Evolutionary conservation across 2,329 filamentous ascomycete genomes (phyloP), one percentile per base, ranked within the genome.

Genomic region (Aureobasidium sp.): DNA sequence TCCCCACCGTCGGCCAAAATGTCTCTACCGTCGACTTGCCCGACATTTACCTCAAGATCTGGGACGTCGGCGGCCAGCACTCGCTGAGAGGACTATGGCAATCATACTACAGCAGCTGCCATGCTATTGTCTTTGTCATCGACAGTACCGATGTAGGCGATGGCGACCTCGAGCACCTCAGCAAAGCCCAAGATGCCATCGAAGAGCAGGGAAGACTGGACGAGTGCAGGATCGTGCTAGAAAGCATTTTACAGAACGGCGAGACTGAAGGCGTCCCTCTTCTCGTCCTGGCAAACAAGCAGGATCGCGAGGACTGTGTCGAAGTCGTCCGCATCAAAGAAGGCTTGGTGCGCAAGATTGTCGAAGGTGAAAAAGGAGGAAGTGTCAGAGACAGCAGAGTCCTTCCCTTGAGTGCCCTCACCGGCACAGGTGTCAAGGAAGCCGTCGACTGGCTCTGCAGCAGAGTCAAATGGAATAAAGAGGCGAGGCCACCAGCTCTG

Each of bases 261-360:
- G 91, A 96, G 70, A 89, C 93, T 2, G 89, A 91, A 67, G 93
- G 94, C 13, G 91, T 99, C 63, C 94, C 94, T 23, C 80, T 99
- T 60, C 77, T 99, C 60, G 89, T 99, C 51, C 77, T 99, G 65
- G 94, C 94, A 63, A 99, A 99, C 73, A 99, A 99, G 76, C 94
- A 99, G 77, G 94, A 99, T 73, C 79, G 93, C 1, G 94, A 99
- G 75, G 94, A 97, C 74, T 97, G 93, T 67, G 89, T 97, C 57
- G 94, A 99, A 79, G 94, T 96, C 2, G 93, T 97, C 62, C 81
- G 91, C 65, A 96, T 99, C 71, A 99, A 99, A 76, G 94, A 99
- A 74, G 94, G 93, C 0, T 79, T 97, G 59, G 92, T 99, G 55
- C 88, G 95, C 75, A 91, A 89, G 77, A 92, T 99, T 23, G 94